phyloP scores from a whole-genome alignment of 1,139 yeast species.

The Yamadazyma trypodendri region DNA sequence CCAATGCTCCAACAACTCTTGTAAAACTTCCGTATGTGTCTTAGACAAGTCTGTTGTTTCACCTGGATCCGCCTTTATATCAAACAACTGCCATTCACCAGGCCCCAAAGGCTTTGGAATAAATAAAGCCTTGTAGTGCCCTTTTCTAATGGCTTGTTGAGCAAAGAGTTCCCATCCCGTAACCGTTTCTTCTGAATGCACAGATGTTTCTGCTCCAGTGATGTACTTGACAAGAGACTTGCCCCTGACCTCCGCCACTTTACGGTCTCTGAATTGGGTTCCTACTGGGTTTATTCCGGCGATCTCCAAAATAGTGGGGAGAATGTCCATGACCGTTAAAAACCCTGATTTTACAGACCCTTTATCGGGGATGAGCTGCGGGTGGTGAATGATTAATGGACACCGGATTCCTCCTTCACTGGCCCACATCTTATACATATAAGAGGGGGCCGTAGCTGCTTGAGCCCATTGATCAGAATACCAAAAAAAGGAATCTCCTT shows the following conservation, averaged over 20 bases:
- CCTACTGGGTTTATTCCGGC: constrained; percentile 49
- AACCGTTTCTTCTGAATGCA: constrained; percentile 46
- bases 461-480: constrained; percentile 64
- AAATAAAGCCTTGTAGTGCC: constrained; percentile 47
- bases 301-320: constrained; percentile 52
- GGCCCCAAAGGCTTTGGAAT: constrained; percentile 51
- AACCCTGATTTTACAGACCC: constrained; percentile 38
- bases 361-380: constrained; percentile 25
- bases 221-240: constrained; percentile 39
- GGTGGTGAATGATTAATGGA: constrained; percentile 48
- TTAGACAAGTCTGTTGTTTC: constrained; percentile 44
- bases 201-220: constrained; percentile 20
- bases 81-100: constrained; percentile 50
- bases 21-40: constrained; percentile 28
- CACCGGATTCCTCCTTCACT: constrained; percentile 58
- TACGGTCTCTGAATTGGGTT: constrained; percentile 31
- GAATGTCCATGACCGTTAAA: constrained; percentile 56
- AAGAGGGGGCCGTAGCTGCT: constrained; percentile 59
- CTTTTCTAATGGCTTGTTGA: constrained; percentile 54
- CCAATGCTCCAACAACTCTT: constrained; percentile 49
- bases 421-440: constrained; percentile 52
- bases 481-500: constrained; percentile 46
- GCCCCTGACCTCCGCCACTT: constrained; percentile 41
- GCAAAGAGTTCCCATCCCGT: constrained; percentile 62
- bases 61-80: constrained; percentile 45